Evolutionary conservation across 345 rosid genomes (phyloP), one percentile per base, ranked within the genome.

Genomic region (Kernera saxatilis): DNA sequence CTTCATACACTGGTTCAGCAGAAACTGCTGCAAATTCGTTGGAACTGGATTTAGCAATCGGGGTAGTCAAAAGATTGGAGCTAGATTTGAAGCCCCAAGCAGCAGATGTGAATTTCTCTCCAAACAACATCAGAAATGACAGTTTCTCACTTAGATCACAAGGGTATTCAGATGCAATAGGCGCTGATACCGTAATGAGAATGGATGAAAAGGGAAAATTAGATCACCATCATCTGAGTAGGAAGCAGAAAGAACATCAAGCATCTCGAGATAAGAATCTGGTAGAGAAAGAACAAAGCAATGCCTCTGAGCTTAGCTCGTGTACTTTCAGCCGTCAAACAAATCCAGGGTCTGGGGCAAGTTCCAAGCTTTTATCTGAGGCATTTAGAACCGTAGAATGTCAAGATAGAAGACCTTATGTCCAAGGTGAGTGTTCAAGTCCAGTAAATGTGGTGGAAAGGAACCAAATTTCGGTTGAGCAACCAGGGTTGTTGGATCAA

Each of bases 401-500:
- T 71, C 67, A 64, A 43, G 40, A 57, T 21, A 54, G 41, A 53
- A 25, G 29, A 36, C 74, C 60, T 30, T 50, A 45, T 57, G 23
- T 79, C 19, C 68, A 61, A 57, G 60, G 62, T 13, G 60, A 71
- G 8, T 27, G 37, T 71, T 69, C 81, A 15, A 67, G 75, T 39
- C 57, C 60, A 66, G 75, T 55, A 50, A 52, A 50, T 40, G 21
- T n/a, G n/a, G 33, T 21, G 26, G 56, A 69, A 35, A 33, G 39
- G 65, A 75, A 68, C 52, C 80, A 71, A 48, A 66, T 25, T 43
- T 32, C 19, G 29, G 19, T 61, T 36, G 88, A 83, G 63, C 75
- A 78, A 59, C 51, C 75, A 57, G 69, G 69, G 61, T 33, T 32
- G 25, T 55, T 76, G 39, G 79, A 82, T 68, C 86, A 79, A 67